These are phyloP conservation scores for Apiospora kogelbergensis DNA, from an alignment of 2,329 filamentous ascomycete genomes.

Conservation along the genomic window DNA sequence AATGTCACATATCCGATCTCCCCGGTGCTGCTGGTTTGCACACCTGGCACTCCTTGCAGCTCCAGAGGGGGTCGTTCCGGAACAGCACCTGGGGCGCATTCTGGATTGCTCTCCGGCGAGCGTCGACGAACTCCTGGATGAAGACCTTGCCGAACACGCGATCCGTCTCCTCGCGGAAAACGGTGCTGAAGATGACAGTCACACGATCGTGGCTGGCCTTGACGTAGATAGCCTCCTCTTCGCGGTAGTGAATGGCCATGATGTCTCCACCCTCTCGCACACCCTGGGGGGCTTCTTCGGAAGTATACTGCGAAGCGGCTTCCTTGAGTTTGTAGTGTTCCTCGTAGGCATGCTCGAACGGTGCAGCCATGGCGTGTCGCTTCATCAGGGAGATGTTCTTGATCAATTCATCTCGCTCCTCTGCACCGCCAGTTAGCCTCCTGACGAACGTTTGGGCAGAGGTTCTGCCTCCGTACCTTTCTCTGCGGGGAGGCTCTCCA, in stretches of 20 bases:
- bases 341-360: conserved; percentile 95
- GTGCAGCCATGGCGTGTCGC: conserved; percentile 97
- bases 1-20: conserved; percentile 98
- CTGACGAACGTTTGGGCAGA: too few relatives aligned
- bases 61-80: conserved; percentile 93
- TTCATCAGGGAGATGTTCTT: conserved; percentile 88
- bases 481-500: conserved; percentile 80
- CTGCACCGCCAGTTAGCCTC: conserved; percentile 39
- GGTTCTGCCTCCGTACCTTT: conserved; percentile 55
- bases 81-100: conserved; percentile 98
- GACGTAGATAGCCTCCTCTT: conserved; percentile 98
- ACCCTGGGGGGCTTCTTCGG: conserved; percentile 90
- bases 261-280: conserved; percentile 86
- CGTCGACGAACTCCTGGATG: conserved; percentile 97
- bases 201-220: conserved; percentile 97
- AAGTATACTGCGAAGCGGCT: conserved; percentile 88
- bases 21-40: conserved; percentile 71
- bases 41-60: conserved; percentile 81
- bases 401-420: conserved; percentile 83
- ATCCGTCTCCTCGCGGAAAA: conserved; percentile 97
- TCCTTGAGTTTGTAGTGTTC: conserved; percentile 86
- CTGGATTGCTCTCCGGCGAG: conserved; percentile 89
- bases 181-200: conserved; percentile 97
- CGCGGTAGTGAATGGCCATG: conserved; percentile 96
- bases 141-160: conserved; percentile 98